Conservation (phyloP, 2,329 filamentous ascomycete genomes). For the Chrysoporthe austroafricana region DNA sequence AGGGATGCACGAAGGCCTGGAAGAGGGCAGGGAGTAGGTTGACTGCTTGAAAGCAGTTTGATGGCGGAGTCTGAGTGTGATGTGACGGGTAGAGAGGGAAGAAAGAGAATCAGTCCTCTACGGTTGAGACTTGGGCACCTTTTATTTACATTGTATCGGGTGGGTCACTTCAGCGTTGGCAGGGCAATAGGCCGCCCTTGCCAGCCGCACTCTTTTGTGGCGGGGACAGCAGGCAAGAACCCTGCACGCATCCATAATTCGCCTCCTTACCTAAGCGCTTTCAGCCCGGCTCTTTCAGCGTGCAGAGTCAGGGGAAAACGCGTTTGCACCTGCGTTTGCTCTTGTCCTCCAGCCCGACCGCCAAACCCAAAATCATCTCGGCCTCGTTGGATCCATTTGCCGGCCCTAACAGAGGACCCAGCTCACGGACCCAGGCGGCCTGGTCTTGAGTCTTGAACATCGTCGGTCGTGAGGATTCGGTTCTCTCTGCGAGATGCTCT, state of each 20-base stretch:
- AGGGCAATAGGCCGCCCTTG: background rate
- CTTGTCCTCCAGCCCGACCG: background rate
- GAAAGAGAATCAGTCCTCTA: background rate
- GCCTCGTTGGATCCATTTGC: slow-evolving; percentile 3
- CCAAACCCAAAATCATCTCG: background rate
- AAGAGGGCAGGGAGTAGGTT: slow-evolving; percentile 20
- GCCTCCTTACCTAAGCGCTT: slow-evolving; percentile 24
- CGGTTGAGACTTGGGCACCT: background rate
- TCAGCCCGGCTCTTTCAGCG: slow-evolving; percentile 24
- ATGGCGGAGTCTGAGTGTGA: slow-evolving; percentile 6
- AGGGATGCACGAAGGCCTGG: slow-evolving; percentile 34
- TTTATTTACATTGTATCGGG: slow-evolving; percentile 6
- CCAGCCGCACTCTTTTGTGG: background rate
- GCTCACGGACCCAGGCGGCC: background rate
- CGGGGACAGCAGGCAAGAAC: background rate
- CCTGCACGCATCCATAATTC: background rate
- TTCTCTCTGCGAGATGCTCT: slow-evolving; percentile 20
- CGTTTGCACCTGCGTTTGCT: background rate
- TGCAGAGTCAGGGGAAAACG: slow-evolving; percentile 17
- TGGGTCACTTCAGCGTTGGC: background rate
- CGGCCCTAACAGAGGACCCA: background rate
- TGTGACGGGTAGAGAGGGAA: slow-evolving; percentile 25
- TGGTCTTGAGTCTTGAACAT: background rate
- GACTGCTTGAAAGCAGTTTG: slow-evolving; percentile 7
- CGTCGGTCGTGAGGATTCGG: background rate